phyloP scores from a whole-genome alignment of 352 stramenopile genomes.

The Phytopythium kandeliae region DNA sequence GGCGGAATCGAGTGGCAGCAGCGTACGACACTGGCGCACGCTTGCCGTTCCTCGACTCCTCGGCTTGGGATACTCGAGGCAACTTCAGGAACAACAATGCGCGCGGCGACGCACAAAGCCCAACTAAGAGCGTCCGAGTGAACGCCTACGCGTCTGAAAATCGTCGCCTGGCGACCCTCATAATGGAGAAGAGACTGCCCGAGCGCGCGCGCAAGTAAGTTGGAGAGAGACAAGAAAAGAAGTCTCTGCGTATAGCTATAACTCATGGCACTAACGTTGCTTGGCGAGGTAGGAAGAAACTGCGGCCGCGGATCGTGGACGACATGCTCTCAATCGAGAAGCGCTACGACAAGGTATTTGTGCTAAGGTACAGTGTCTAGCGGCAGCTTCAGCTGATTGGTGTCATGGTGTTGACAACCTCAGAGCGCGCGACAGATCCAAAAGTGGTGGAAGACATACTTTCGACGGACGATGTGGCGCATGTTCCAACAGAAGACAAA shows the following conservation, averaged over 20 bases:
- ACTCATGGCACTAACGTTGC: neutral
- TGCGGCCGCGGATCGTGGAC: constrained; percentile 51
- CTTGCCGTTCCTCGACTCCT: constrained; percentile 10
- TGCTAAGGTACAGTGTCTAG: too few species aligned
- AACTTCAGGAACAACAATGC: constrained; percentile 32
- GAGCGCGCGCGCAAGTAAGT: constrained; percentile 35
- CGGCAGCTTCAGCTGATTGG: neutral
- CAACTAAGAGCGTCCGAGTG: constrained; percentile 6
- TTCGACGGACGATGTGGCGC: constrained; percentile 36
- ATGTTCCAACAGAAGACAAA: constrained; percentile 34
- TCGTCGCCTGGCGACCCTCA: constrained; percentile 37
- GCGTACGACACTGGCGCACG: neutral
- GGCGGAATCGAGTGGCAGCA: constrained; percentile 5
- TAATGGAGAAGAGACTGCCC: constrained; percentile 32
- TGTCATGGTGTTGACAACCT: neutral
- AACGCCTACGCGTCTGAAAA: constrained; percentile 66
- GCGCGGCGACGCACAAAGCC: constrained; percentile 1
- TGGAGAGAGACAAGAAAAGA: rapidly evolving
- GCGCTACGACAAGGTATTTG: constrained; percentile 32
- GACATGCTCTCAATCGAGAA: constrained; percentile 70
- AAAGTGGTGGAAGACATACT: constrained; percentile 45
- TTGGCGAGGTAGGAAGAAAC: constrained; percentile 27
- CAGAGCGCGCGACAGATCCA: constrained; percentile 44
- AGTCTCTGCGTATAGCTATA: neutral
- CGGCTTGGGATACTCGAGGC: constrained; percentile 5